Conservation (phyloP, 192 early-diverging fungal genomes). For the Coemansia umbellata region DNA sequence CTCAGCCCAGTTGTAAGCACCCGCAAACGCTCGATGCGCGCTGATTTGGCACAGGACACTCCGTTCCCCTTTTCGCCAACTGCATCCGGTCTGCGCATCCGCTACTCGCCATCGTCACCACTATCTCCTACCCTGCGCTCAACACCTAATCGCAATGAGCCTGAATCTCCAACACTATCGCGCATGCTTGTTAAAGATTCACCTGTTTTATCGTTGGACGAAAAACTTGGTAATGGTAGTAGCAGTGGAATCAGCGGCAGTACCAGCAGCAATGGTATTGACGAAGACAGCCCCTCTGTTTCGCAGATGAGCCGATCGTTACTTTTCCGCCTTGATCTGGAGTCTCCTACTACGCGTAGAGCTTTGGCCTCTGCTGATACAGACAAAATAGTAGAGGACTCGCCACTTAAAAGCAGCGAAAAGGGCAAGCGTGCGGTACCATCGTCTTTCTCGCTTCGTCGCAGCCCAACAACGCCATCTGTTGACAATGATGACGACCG, state of each 20-base stretch:
- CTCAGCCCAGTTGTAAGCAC: slow-evolving; percentile 51
- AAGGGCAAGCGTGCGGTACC: background rate
- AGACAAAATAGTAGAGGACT: background rate
- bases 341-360: slow-evolving; percentile 33
- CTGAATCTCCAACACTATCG: slow-evolving; percentile 45
- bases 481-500: slow-evolving; percentile 4
- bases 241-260: no score
- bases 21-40: slow-evolving; percentile 33
- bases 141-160: slow-evolving; percentile 34
- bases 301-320: slow-evolving; percentile 48
- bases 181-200: slow-evolving; percentile 35
- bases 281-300: slow-evolving; percentile 46
- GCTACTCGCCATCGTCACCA: slow-evolving; percentile 48
- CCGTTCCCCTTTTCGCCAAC: slow-evolving; percentile 42
- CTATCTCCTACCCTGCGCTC: slow-evolving; percentile 36
- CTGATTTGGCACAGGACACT: slow-evolving; percentile 29
- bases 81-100: slow-evolving; percentile 34
- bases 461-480: slow-evolving; percentile 3
- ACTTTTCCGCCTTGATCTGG: slow-evolving; percentile 44
- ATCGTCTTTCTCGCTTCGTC: background rate
- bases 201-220: slow-evolving; percentile 30
- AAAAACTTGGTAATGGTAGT: slow-evolving; percentile 23
- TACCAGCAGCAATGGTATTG: slow-evolving; percentile 8
- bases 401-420: slow-evolving; percentile 15
- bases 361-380: background rate